A percentile compares a stretch with the other conserved stretches of the same genome.
phyloP scores from a whole-genome alignment of 1,284 basidiomycete genomes.

The Polyporus tsugae region DNA sequence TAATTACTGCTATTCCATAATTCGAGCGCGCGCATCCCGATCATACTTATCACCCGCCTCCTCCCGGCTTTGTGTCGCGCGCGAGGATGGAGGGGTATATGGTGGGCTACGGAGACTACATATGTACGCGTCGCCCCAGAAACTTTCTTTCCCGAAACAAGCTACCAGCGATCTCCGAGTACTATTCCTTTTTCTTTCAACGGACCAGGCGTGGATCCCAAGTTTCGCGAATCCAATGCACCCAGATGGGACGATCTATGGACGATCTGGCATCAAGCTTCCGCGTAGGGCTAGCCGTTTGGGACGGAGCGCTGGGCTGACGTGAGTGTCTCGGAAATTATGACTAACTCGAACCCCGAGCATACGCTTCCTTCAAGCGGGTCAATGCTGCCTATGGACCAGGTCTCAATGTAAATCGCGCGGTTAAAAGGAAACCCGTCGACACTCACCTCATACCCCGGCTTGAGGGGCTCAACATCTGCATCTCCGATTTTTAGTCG shows the following conservation, averaged over 20 bases:
- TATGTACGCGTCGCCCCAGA: too few relatives aligned
- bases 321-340: background rate
- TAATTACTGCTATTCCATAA: too few relatives aligned
- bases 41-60: too few relatives aligned
- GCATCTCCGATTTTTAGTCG: slow-evolving; percentile 74
- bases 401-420: background rate
- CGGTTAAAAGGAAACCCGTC: slow-evolving; percentile 9
- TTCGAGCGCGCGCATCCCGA: too few relatives aligned
- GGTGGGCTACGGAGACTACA: too few relatives aligned
- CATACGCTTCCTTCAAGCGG: slow-evolving; percentile 48
- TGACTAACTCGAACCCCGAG: slow-evolving; percentile 27
- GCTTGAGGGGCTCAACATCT: slow-evolving; percentile 63
- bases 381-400: slow-evolving; percentile 46
- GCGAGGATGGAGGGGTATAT: too few relatives aligned
- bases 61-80: too few relatives aligned
- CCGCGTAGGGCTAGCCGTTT: background rate
- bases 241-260: background rate
- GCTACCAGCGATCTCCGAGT: background rate
- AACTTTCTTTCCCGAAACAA: background rate
- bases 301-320: background rate
- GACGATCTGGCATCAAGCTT: background rate
- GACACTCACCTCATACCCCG: slow-evolving; percentile 70
- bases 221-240: background rate
- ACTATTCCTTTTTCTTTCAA: background rate
- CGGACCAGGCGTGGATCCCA: background rate